Evolutionary conservation across 306 rosid genomes (phyloP), one percentile per base, ranked within the genome.

Genomic region (Comarum palustre): DNA sequence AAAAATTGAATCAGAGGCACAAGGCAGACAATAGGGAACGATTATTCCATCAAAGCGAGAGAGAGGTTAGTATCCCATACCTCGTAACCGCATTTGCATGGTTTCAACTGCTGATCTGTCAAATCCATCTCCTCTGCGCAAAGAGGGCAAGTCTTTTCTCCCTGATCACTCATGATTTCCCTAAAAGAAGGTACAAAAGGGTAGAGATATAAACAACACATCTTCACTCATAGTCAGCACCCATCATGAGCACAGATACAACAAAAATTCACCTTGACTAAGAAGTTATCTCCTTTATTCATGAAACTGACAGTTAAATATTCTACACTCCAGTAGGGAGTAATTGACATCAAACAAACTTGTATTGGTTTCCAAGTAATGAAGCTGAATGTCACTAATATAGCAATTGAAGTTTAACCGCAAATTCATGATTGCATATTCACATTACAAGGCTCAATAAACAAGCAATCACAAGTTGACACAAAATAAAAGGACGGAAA

Each of bases 121-220:
- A 90, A 87, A 88, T 91, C 99, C 99, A 95, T 95, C 81, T 95
- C 99, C 81, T 95, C 97, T 0, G 97, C 96, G 34, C 99, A 95
- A 72, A 95, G 99, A 76, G 97, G 99, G 59, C 99, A 95, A 71
- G 96, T 87, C 86, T 84, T 95, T 78, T 95, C 99, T 77, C 93
- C 96, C 83, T 84, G 90, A 25, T 91, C 99, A 73, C 96, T 90
- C 99, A 95, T 95, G 93, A 79, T 95, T 86, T 80, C 83, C 85
- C 78, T 79, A 27, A 54, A 70, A 65, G 3, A 72, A 62, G 73
- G 69, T 75, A 13, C 54, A 46, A 15, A 32, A 32, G 46, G 51
- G 66, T 42, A 45, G 19, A 69, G 64, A 45, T 41, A 77, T 46
- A 20, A 75, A 45, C 34, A 57, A 57, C 32, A 46, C 54, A 22